Percentiles rank a stretch among this genome's conserved stretches.
These are phyloP conservation scores for Solanum neorickii DNA, from an alignment of 257 asterid genomes.

Conservation along the genomic window DNA sequence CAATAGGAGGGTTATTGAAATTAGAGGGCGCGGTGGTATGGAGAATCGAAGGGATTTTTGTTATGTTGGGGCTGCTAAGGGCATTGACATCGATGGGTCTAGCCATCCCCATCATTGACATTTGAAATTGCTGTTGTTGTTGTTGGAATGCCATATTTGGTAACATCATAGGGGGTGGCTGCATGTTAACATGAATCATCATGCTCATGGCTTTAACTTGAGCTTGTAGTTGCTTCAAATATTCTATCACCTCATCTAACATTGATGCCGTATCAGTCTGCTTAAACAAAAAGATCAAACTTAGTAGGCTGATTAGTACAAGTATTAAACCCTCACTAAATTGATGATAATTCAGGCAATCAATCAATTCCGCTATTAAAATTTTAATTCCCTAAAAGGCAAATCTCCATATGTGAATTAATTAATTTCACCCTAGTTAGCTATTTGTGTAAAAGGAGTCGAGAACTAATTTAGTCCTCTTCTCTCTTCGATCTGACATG, in stretches of 20 bases:
- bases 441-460: not conserved
- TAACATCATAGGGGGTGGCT: constrained; percentile 25
- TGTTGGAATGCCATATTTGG: constrained; percentile 56
- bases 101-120: constrained; percentile 49
- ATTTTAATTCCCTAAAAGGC: too few species aligned
- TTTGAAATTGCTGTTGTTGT: constrained; percentile 49
- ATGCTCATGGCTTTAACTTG: constrained; percentile 55
- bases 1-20: constrained; percentile 17
- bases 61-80: constrained; percentile 17
- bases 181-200: constrained; percentile 40
- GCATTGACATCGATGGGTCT: constrained; percentile 44
- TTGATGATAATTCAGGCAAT: not conserved
- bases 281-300: not conserved
- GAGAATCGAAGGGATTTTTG: constrained; percentile 9
- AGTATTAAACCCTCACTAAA: too few species aligned
- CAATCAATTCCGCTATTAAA: too few species aligned
- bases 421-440: not conserved
- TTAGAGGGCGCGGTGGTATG: constrained; percentile 5
- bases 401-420: not conserved
- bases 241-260: constrained; percentile 73
- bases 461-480: too few species aligned
- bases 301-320: not conserved
- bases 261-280: constrained; percentile 77
- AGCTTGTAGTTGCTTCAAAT: constrained; percentile 58
- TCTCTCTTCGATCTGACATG: not conserved